These are phyloP conservation scores for Penicillium roqueforti DNA, from an alignment of 495 filamentous ascomycete genomes.

Conservation along the genomic window DNA sequence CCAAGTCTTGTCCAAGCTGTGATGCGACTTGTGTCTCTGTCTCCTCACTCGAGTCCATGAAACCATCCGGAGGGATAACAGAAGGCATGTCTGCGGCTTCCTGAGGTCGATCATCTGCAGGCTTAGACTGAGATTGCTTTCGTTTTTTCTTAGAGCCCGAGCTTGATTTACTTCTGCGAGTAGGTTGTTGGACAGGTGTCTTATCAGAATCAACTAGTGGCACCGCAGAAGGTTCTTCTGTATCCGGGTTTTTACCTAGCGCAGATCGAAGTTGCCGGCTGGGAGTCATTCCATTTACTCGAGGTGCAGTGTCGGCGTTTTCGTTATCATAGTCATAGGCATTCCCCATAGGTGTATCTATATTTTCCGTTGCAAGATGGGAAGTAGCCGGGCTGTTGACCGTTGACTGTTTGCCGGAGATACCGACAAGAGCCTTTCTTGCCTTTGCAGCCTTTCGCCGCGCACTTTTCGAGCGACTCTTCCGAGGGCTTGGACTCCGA, in stretches of 20 bases:
- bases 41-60: constrained; percentile 37
- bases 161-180: constrained; percentile 1
- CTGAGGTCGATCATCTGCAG: neutral
- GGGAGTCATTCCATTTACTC: constrained; percentile 18
- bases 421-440: constrained; percentile 12
- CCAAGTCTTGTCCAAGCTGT: constrained; percentile 44
- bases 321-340: constrained; percentile 6
- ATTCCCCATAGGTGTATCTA: neutral
- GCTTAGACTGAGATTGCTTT: neutral
- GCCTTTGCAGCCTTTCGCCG: constrained; percentile 16
- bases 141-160: constrained; percentile 3
- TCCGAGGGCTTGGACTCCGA: constrained; percentile 24
- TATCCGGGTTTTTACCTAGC: constrained; percentile 14
- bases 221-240: neutral
- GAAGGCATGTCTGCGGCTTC: neutral
- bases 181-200: constrained; percentile 1
- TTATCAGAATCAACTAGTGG: neutral
- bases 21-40: constrained; percentile 43
- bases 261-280: constrained; percentile 33
- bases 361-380: constrained; percentile 7
- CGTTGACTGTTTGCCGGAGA: constrained; percentile 6
- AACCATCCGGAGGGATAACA: constrained; percentile 8
- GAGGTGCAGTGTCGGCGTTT: constrained; percentile 5
- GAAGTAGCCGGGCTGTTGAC: constrained; percentile 9
- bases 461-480: constrained; percentile 10